These are phyloP conservation scores for Rhododendron simsii DNA, from an alignment of 148 eudicot genomes.

Conservation along the genomic window DNA sequence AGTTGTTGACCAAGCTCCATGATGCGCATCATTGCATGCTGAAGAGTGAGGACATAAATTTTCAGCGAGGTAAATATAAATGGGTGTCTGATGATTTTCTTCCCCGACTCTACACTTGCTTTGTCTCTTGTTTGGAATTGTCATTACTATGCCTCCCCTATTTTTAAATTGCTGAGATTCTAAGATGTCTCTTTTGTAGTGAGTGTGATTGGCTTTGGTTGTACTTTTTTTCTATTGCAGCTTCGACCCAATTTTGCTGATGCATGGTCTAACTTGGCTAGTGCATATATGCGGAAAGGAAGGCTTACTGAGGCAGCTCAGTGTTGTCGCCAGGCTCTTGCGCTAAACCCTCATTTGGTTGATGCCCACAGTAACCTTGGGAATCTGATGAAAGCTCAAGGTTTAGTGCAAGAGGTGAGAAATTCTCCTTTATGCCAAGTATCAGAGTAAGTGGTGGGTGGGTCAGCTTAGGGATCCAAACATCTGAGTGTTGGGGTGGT, in stretches of 20 bases:
- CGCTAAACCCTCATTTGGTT: slow-evolving; percentile 81
- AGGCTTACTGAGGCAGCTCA: slow-evolving; percentile 76
- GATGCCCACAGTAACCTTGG: slow-evolving; percentile 97
- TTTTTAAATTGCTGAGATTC: background rate
- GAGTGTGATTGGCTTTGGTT: background rate
- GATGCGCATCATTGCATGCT: background rate
- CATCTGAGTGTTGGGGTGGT: background rate
- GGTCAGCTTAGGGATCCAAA: background rate
- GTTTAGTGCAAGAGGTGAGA: slow-evolving; percentile 77
- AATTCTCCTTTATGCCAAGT: background rate
- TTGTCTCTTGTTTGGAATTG: background rate
- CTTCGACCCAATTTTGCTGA: slow-evolving; percentile 95
- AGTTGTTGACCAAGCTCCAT: background rate
- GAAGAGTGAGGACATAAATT: background rate
- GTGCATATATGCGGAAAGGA: slow-evolving; percentile 91
- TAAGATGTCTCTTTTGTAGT: background rate
- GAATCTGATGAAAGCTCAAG: slow-evolving; percentile 93
- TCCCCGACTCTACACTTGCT: background rate
- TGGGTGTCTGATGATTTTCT: background rate
- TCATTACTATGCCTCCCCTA: background rate
- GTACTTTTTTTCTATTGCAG: slow-evolving; percentile 36
- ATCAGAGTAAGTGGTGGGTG: background rate
- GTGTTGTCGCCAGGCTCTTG: slow-evolving; percentile 94
- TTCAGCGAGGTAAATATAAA: background rate
- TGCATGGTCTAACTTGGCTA: slow-evolving; percentile 97